phyloP scores from a whole-genome alignment of 345 rosid species.

The Pugionium cornutum region DNA sequence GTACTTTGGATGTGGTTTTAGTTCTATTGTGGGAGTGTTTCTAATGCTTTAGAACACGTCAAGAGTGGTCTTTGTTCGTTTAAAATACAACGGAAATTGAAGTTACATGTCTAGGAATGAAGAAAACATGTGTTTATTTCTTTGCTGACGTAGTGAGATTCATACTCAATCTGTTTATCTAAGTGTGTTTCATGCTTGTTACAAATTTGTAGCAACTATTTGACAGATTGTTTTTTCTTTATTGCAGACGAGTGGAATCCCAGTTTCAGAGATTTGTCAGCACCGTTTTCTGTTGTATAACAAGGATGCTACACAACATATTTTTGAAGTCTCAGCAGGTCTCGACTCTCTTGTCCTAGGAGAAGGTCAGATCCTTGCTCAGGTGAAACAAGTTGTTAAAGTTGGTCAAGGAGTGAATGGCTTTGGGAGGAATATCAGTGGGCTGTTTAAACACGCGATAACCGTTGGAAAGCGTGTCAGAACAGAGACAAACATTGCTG shows the following conservation, averaged over 20 bases:
- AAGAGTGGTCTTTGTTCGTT: neutral
- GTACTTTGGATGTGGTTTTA: neutral
- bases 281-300: slow-evolving; percentile 82
- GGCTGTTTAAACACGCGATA: slow-evolving; percentile 74
- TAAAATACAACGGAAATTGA: neutral
- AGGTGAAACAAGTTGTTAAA: slow-evolving; percentile 75
- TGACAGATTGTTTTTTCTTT: slow-evolving; percentile 24
- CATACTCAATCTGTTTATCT: neutral
- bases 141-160: neutral
- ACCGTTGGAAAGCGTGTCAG: slow-evolving; percentile 75
- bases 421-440: slow-evolving; percentile 68
- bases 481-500: slow-evolving; percentile 68
- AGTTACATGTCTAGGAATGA: neutral
- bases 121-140: neutral
- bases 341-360: slow-evolving; percentile 82
- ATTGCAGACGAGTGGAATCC: slow-evolving; percentile 72
- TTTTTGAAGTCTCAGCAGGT: slow-evolving; percentile 95
- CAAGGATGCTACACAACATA: slow-evolving; percentile 83
- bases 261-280: slow-evolving; percentile 63
- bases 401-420: slow-evolving; percentile 79
- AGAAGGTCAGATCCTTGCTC: slow-evolving; percentile 83
- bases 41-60: neutral
- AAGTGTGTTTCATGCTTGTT: neutral
- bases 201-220: neutral
- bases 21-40: neutral